Conservation (phyloP, 495 filamentous ascomycete species). For the Darksidea phi region DNA sequence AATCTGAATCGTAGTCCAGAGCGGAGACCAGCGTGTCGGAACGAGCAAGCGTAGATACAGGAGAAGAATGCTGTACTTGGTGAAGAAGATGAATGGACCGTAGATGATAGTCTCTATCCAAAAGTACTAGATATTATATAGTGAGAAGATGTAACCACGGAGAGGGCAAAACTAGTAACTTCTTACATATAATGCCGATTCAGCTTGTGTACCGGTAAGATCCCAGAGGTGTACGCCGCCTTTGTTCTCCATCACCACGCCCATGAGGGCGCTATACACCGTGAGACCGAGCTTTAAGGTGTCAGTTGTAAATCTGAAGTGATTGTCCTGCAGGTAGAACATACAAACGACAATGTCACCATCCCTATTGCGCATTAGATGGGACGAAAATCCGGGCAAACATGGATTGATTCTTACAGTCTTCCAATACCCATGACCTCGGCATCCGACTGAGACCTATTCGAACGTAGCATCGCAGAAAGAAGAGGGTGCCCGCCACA, state of each 20-base stretch:
- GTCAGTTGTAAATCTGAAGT: background rate
- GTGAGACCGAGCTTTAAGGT: conserved; percentile 2
- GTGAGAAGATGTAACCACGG: background rate
- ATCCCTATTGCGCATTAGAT: conserved; percentile 6
- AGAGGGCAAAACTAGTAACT: no score
- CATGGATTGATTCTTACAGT: conserved; percentile 11
- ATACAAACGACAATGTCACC: conserved; percentile 23
- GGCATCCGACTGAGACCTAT: conserved; percentile 15
- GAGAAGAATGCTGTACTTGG: conserved; percentile 20
- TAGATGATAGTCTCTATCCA: conserved; percentile 20
- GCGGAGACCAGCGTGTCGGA: conserved; percentile 14
- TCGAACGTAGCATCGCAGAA: conserved; percentile 17
- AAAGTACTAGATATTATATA: conserved; percentile 16
- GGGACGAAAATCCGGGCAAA: no score
- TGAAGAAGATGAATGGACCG: conserved; percentile 21
- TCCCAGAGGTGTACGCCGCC: conserved; percentile 24
- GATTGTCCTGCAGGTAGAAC: background rate
- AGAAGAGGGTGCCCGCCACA: conserved; percentile 13
- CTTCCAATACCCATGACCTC: conserved; percentile 21
- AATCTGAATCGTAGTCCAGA: conserved; percentile 11
- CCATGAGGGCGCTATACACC: conserved; percentile 11
- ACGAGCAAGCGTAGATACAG: conserved; percentile 22
- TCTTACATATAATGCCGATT: conserved; percentile 10
- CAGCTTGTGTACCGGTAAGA: background rate
- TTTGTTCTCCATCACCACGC: conserved; percentile 2